phyloP scores from a whole-genome alignment of 352 stramenopile species.

The Pythium graminicola region DNA sequence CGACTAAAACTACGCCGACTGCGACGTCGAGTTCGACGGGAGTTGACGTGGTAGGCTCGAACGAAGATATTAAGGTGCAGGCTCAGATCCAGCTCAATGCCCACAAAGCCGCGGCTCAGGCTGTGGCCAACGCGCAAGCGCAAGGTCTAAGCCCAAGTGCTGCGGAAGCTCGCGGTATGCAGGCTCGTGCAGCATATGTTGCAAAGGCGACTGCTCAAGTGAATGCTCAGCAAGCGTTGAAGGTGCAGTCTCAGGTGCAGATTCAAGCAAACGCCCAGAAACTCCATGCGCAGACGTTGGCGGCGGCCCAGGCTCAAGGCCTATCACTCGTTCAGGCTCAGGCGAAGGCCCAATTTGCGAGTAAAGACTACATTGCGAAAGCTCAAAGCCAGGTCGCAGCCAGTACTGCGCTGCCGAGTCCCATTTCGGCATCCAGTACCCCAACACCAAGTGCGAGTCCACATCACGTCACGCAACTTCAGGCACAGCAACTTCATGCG shows the following conservation, averaged over 20 bases:
- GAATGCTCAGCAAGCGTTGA: constrained; percentile 73
- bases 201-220: constrained; percentile 83
- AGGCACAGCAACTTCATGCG: constrained; percentile 74
- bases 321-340: constrained; percentile 82
- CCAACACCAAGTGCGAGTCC: constrained; percentile 58
- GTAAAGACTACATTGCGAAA: constrained; percentile 88
- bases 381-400: constrained; percentile 78
- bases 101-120: constrained; percentile 75
- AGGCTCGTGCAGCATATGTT: constrained; percentile 79
- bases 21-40: not conserved
- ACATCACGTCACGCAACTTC: constrained; percentile 44
- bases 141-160: constrained; percentile 66
- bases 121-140: constrained; percentile 64
- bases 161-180: constrained; percentile 70
- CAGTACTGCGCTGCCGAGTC: constrained; percentile 38
- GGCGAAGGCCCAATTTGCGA: constrained; percentile 79
- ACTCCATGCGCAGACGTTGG: constrained; percentile 77
- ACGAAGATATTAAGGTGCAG: constrained; percentile 75
- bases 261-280: constrained; percentile 88
- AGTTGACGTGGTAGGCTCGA: constrained; percentile 9
- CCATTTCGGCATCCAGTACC: constrained; percentile 31
- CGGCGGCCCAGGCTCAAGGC: constrained; percentile 76
- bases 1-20: constrained; percentile 14
- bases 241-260: constrained; percentile 83
- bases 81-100: constrained; percentile 82